Evolutionary conservation across 441 rosid species (phyloP), one percentile per base, ranked within the genome.

Genomic region (Populus trichocarpa): DNA sequence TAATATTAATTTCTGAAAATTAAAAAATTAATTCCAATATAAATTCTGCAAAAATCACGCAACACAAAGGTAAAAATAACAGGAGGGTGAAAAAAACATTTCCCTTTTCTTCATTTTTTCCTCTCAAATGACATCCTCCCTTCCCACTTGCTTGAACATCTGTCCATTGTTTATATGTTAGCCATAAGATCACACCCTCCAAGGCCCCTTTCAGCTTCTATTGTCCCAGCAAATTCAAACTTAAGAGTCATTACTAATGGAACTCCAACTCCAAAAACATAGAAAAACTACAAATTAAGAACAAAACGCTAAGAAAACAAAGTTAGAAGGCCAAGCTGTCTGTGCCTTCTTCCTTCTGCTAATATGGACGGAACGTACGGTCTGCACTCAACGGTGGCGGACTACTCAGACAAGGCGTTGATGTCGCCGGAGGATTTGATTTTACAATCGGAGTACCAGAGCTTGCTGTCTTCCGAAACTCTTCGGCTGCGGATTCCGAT

Each of bases 311-410:
- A 69, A 69, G 72, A 46, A 46, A 46, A 40, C 50, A 40, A 40
- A 12, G 50, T 40, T 40, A 40, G 20, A 46, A 46, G 57, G 20
- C 57, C 57, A 46, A 46, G 20, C 57, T 14, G 57, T 20, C 57
- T 46, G 57, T 4, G 18, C 18, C 57, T 13, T 46, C 57, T 14
- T 46, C 57, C 57, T 46, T 46, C 57, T 14, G 57, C 13, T 46
- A 14, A 67, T 16, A 95, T 95, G 98, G 98, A 95, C 74, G 90
- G 88, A 85, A 84, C 89, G 89, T 95, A 87, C 72, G 94, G 95
- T 68, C 85, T 85, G 71, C 91, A 88, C 74, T 80, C 92, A 13
- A 30, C 86, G 69, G 89, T 46, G 57, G 57, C 79, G 68, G 97
- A 88, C 6, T 90, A 87, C 74, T 78, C 89, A 8, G 97, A 92